Conservation (phyloP, 2,329 filamentous ascomycete genomes). For the Bisporella sp. region DNA sequence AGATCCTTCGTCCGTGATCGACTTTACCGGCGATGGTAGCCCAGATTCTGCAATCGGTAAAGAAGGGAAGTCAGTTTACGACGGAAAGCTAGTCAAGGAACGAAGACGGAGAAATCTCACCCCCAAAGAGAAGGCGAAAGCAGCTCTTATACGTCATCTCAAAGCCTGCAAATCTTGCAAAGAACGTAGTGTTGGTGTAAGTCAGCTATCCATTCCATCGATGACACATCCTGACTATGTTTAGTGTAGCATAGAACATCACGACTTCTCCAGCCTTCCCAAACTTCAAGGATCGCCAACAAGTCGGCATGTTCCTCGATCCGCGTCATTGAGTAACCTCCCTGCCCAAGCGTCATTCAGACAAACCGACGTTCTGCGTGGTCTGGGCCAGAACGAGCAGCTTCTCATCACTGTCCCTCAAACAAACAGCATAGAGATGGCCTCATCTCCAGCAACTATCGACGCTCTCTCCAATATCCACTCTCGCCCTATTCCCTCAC, state of each 20-base stretch:
- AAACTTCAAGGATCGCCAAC: not conserved
- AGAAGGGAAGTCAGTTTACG: not conserved
- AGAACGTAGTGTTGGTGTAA: not conserved
- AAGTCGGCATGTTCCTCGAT: not conserved
- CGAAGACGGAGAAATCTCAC: not conserved
- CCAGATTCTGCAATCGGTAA: not conserved
- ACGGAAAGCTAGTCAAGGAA: not conserved
- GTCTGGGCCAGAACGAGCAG: constrained; percentile 14
- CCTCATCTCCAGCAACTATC: not conserved
- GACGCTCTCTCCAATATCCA: not conserved
- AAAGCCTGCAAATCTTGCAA: not conserved
- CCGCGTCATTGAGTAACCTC: not conserved
- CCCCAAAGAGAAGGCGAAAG: not conserved
- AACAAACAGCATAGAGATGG: not conserved
- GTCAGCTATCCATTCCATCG: not conserved
- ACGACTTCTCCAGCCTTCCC: not conserved
- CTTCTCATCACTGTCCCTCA: constrained; percentile 1
- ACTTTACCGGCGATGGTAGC: constrained; percentile 18
- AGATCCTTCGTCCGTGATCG: constrained; percentile 23
- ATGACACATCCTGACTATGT: not conserved
- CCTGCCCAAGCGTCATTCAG: not conserved
- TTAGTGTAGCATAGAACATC: not conserved
- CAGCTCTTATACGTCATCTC: not conserved
- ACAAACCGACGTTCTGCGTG: constrained; percentile 6
- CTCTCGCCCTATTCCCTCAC: not conserved